Evolutionary conservation across 2,329 filamentous ascomycete genomes (phyloP).

Genomic region (Beauveria varroae): DNA sequence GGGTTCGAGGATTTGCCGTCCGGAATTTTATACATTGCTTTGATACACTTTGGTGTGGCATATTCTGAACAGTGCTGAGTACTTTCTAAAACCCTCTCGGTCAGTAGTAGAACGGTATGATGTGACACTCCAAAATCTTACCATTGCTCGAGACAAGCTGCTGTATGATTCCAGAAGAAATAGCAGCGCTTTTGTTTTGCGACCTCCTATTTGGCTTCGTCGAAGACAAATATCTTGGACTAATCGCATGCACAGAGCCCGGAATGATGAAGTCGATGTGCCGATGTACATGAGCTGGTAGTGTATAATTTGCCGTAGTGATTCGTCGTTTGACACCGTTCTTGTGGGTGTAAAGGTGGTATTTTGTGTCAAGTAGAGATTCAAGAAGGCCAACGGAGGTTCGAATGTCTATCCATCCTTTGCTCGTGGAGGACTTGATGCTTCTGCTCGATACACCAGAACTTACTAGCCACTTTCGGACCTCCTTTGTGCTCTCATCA

Average conservation of each 20-base stretch:
- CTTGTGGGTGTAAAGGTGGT: slow-evolving; percentile 35
- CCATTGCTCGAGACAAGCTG: too few relatives aligned
- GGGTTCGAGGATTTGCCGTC: slow-evolving; percentile 9
- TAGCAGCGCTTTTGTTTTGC: too few relatives aligned
- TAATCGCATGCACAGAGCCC: too few relatives aligned
- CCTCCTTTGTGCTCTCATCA: slow-evolving; percentile 37
- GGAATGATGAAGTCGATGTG: too few relatives aligned
- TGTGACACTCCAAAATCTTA: too few relatives aligned
- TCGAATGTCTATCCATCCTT: slow-evolving; percentile 32
- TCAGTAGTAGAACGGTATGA: too few relatives aligned
- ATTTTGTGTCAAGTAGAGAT: slow-evolving; percentile 42
- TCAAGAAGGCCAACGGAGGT: slow-evolving; percentile 27
- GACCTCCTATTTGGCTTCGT: too few relatives aligned
- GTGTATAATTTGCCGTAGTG: too few relatives aligned
- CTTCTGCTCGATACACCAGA: slow-evolving; percentile 41
- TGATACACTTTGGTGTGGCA: slow-evolving; percentile 48
- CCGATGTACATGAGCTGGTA: too few relatives aligned
- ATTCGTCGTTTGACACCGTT: too few relatives aligned
- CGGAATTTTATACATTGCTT: slow-evolving; percentile 35
- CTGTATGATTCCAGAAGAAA: too few relatives aligned
- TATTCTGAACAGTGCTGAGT: slow-evolving; percentile 35
- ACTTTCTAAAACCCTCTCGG: neutral
- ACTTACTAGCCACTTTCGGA: slow-evolving; percentile 43
- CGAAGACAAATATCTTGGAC: too few relatives aligned
- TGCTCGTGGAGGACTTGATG: slow-evolving; percentile 40